These are phyloP conservation scores for Saccharomyces hybrid DNA, from an alignment of 1,139 yeast species.

Conservation along the genomic window DNA sequence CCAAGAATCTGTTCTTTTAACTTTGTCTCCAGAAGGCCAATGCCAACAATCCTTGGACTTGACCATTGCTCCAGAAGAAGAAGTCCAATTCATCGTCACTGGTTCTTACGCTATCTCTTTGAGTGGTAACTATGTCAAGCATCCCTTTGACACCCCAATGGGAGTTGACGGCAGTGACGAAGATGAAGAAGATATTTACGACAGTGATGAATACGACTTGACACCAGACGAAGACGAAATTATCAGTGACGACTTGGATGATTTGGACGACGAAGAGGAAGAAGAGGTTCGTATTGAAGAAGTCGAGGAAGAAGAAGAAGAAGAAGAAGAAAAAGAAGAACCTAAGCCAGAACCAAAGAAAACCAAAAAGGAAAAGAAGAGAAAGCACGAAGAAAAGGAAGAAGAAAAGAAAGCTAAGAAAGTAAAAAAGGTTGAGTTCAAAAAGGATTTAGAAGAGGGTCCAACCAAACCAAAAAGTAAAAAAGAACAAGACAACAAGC, in stretches of 20 bases:
- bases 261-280: constrained; percentile 57
- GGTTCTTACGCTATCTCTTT: constrained; percentile 92
- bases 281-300: constrained; percentile 40
- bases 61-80: constrained; percentile 89
- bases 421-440: constrained; percentile 75
- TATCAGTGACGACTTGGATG: constrained; percentile 47
- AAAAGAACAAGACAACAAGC: constrained; percentile 22
- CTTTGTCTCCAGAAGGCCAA: constrained; percentile 74
- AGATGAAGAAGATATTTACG: constrained; percentile 44
- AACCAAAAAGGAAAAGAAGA: constrained; percentile 31
- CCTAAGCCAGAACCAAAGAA: constrained; percentile 40
- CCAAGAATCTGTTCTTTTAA: constrained; percentile 78
- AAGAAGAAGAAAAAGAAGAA: constrained; percentile 31
- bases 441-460: constrained; percentile 87
- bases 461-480: constrained; percentile 53
- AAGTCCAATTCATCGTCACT: constrained; percentile 85
- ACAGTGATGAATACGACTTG: constrained; percentile 72
- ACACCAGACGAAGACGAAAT: constrained; percentile 90
- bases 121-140: constrained; percentile 92
- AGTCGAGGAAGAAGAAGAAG: constrained; percentile 26
- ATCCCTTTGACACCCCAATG: constrained; percentile 52
- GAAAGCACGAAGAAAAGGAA: constrained; percentile 22
- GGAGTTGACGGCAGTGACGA: constrained; percentile 52
- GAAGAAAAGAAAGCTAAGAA: constrained; percentile 36
- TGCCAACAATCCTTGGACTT: constrained; percentile 88